Base-by-base conservation (phyloP, 2,329 filamentous ascomycete species). In the Pyricularia sp. region DNA sequence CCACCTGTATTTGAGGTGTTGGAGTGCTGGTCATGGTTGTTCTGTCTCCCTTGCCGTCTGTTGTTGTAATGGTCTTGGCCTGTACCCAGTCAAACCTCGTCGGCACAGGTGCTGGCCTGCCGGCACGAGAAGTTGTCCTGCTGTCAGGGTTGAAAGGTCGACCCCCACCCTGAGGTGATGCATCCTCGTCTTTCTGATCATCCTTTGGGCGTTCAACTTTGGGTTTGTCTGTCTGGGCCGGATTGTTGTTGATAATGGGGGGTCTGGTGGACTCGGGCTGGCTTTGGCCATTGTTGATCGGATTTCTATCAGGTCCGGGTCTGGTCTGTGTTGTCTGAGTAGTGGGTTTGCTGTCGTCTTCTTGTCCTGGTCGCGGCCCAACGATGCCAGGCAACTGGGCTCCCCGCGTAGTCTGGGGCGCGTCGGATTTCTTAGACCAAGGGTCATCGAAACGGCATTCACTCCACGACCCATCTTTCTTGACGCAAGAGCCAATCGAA, bases 31-130 rank as follows among this genome's bases (percentile, higher is more conserved):
- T 90, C 0, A 87, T 83, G 0, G 76, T 80, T 2, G 81, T 84
- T 0, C 90, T 82, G 0, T 86, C 90, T 0, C 83, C 90, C 50
- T 93, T 93, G 71, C 78, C 90, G 10, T 83, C 87, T 33, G 92
- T 92, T 84, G 88, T 92, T 84, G 80, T 92, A 58, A 92, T 28
- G 17, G 59, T 63, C 59, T 63, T 25, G 17, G 6, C 59, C 26
- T 63, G 23, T 4, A 63, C 14, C 59, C 59, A 63, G 7, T 23
- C 25, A 28, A 63, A 30, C 14, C 25, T 26, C 14, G 59, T 63
- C 25, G 59, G 28, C 14, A 63, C 25, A 28, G 59, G 59, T 2
- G 59, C 28, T 28, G 59, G 59, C 20, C 59, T 28, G 11, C 10
- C 12, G 9, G 9, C 7, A 3, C 11, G 26, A 30, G 59, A 63